Evolutionary conservation across 257 asterid genomes (phyloP), one percentile per base, ranked within the genome.

Genomic region (Solanum sitiens): DNA sequence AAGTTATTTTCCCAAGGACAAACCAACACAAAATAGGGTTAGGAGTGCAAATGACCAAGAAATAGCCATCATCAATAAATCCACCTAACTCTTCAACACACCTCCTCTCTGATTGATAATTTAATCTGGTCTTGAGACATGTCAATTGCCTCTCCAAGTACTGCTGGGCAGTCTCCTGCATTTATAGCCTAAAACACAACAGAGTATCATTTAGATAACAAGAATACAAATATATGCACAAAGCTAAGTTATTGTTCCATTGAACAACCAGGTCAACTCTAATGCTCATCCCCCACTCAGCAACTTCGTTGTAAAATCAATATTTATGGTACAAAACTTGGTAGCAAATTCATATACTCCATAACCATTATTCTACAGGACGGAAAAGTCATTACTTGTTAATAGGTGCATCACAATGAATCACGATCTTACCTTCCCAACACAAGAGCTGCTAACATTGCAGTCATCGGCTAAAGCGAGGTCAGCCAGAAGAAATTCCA

Each of bases 401-500:
- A 9, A 11, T 77, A 12, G 83, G 75, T 91, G 89, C 30, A 88
- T 90, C 92, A 91, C 89, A 50, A 92, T 89, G 84, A 77, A 44
- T 77, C 88, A 92, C 4, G 3, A 53, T 9, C 25, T 39, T 91
- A 93, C 96, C 98, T 92, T 84, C 98, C 97, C 8, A 95, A 44
- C 4, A 93, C 83, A 83, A 95, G 93, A 85, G 95, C 96, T 1
- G 93, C 94, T 89, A 23, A 95, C 95, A n/a, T 84, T 88, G 89
- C 89, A 21, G 8, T 94, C 97, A 67, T 92, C 95, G 4, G 94
- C 94, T 91, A 95, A 89, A 70, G 95, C 95, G 72, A 88, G 89
- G 90, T 95, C 98, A 37, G 96, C 94, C 73, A 88, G 80, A 63
- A 92, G 95, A 87, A 93, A 95, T 11, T 91, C 98, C 83, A 90